These are phyloP conservation scores for Groenewaldozyma auringiensis DNA, from an alignment of 1,139 yeast genomes.

Conservation along the genomic window DNA sequence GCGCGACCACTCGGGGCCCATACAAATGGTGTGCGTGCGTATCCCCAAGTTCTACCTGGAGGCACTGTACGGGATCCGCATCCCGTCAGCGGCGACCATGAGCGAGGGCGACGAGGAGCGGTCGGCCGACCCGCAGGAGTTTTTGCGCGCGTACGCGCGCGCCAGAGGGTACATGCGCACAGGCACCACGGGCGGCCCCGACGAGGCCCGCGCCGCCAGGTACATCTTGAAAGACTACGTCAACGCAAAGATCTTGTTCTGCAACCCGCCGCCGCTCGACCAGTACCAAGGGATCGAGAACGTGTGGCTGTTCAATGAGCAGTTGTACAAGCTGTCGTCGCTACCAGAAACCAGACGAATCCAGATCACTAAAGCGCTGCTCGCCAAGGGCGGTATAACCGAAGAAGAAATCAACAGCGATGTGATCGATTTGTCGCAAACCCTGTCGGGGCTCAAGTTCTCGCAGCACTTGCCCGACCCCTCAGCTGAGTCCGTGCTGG, in stretches of 20 bases:
- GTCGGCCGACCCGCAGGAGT: constrained; percentile 81
- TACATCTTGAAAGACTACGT: constrained; percentile 91
- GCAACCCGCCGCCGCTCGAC: constrained; percentile 73
- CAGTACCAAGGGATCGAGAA: constrained; percentile 33
- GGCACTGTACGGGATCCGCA: constrained; percentile 89
- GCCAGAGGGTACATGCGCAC: constrained; percentile 93
- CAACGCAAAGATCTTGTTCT: constrained; percentile 76
- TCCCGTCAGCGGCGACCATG: constrained; percentile 58
- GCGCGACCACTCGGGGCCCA: constrained; percentile 90
- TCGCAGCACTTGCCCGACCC: constrained; percentile 59
- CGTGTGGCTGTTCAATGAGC: constrained; percentile 50
- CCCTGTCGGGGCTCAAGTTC: constrained; percentile 65
- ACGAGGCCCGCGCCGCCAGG: constrained; percentile 91
- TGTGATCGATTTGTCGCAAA: constrained; percentile 58
- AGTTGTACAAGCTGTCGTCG: constrained; percentile 52
- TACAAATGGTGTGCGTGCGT: constrained; percentile 75
- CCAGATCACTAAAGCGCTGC: constrained; percentile 42
- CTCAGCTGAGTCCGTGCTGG: neutral
- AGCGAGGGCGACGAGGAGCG: constrained; percentile 66
- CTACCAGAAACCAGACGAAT: constrained; percentile 62
- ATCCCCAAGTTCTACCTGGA: constrained; percentile 85
- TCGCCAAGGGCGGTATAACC: constrained; percentile 8
- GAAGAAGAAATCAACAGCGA: constrained; percentile 32
- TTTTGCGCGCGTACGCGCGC: constrained; percentile 86
- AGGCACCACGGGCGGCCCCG: constrained; percentile 85